phyloP scores from a whole-genome alignment of 2,329 filamentous ascomycete genomes.

The Colletotrichum sp. region DNA sequence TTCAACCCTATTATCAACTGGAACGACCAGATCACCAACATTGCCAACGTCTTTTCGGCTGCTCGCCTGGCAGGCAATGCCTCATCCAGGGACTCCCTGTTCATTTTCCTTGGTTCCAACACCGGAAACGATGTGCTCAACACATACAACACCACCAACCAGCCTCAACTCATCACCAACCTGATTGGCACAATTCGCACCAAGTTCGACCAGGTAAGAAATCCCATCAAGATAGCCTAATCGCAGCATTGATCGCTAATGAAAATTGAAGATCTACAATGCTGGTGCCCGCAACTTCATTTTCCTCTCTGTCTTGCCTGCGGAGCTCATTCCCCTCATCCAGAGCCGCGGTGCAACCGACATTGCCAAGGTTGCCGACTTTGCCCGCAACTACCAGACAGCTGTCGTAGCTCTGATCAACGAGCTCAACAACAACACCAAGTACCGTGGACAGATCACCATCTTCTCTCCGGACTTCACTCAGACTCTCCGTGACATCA shows the following conservation, averaged over 20 bases:
- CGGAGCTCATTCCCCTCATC: neutral
- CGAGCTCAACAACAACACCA: neutral
- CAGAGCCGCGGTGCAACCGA: neutral
- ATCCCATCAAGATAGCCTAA: neutral
- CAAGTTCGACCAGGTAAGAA: neutral
- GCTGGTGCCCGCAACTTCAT: neutral
- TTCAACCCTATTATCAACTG: neutral
- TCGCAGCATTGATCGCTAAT: neutral
- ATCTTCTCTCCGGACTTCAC: conserved; percentile 1
- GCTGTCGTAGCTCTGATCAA: neutral
- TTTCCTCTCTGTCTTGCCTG: neutral
- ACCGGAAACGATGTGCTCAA: neutral
- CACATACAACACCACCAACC: conserved; percentile 7
- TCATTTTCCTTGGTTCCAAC: conserved; percentile 5
- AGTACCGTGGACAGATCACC: neutral
- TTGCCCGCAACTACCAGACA: neutral
- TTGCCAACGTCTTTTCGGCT: neutral
- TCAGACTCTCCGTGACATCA: neutral
- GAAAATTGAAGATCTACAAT: neutral
- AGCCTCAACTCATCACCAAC: neutral
- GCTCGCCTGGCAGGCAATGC: neutral
- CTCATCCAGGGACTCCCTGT: neutral
- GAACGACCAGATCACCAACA: neutral
- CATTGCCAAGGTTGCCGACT: neutral
- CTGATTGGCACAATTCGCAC: neutral